These are phyloP conservation scores for Sophora flavescens DNA, from an alignment of 306 rosid genomes.

Conservation along the genomic window DNA sequence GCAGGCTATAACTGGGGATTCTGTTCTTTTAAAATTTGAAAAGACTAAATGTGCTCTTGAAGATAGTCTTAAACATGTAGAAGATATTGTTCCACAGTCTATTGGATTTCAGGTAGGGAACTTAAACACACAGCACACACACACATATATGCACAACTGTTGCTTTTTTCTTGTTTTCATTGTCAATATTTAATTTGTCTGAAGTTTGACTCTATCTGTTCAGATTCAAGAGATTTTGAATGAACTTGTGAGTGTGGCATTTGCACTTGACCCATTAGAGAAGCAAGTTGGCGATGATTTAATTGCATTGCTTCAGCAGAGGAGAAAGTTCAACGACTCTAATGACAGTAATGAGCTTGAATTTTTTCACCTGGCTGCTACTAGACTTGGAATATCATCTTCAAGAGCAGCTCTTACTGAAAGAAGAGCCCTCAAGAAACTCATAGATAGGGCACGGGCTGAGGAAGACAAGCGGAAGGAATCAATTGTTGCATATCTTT, in stretches of 20 bases:
- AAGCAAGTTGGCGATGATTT: constrained; percentile 91
- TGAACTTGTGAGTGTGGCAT: constrained; percentile 66
- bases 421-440: constrained; percentile 95
- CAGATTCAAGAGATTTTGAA: constrained; percentile 81
- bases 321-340: constrained; percentile 73
- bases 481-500: constrained; percentile 89
- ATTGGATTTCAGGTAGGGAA: constrained; percentile 87
- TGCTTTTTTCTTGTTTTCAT: constrained; percentile 9
- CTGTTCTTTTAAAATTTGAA: constrained; percentile 88
- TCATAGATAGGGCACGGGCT: constrained; percentile 84
- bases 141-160: background rate
- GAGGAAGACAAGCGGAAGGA: constrained; percentile 99
- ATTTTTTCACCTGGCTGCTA: constrained; percentile 94
- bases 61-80: constrained; percentile 86
- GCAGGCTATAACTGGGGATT: constrained; percentile 98
- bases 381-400: constrained; percentile 89
- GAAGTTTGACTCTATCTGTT: constrained; percentile 45
- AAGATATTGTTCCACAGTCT: constrained; percentile 92
- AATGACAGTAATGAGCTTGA: constrained; percentile 85
- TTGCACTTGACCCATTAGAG: constrained; percentile 83
- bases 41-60: constrained; percentile 88
- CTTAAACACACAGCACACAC: background rate
- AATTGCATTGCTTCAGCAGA: constrained; percentile 89
- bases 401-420: constrained; percentile 95
- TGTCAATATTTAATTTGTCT: constrained; percentile 16